phyloP scores from a whole-genome alignment of 2,329 filamentous ascomycete species.

The Talaromyces sp. region DNA sequence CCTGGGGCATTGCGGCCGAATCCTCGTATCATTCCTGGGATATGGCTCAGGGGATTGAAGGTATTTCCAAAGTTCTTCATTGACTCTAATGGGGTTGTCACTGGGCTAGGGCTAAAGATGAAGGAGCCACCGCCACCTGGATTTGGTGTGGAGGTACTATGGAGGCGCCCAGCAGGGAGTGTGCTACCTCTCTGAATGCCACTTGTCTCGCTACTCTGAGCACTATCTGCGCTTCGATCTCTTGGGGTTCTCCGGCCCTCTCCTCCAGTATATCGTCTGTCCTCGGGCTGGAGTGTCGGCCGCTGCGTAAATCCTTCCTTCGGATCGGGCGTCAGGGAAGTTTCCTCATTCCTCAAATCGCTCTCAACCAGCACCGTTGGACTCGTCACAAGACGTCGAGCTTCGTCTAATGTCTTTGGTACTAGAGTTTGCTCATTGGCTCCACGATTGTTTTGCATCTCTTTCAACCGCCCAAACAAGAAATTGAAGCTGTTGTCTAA shows the following conservation, averaged over 20 bases:
- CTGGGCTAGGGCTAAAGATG: constrained; percentile 26
- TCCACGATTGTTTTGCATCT: constrained; percentile 54
- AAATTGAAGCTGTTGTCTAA: constrained; percentile 93
- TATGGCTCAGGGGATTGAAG: constrained; percentile 76
- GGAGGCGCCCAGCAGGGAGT: constrained; percentile 19
- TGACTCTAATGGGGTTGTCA: constrained; percentile 67
- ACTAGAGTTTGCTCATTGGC: constrained; percentile 50
- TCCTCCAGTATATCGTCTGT: constrained; percentile 68
- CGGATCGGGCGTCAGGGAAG: constrained; percentile 47
- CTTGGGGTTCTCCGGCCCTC: constrained; percentile 61
- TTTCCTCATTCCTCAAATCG: constrained; percentile 49
- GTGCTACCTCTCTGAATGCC: neutral
- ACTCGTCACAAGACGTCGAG: constrained; percentile 74
- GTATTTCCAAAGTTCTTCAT: constrained; percentile 77
- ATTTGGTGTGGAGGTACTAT: constrained; percentile 20
- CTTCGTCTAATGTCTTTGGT: constrained; percentile 90
- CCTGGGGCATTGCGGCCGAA: constrained; percentile 58
- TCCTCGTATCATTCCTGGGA: constrained; percentile 72
- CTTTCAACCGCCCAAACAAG: constrained; percentile 80
- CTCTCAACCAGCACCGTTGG: constrained; percentile 50
- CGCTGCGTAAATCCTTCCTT: constrained; percentile 33
- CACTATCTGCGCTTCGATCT: constrained; percentile 74
- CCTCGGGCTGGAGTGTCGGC: constrained; percentile 51
- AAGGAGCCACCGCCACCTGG: constrained; percentile 20
- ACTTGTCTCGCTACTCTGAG: constrained; percentile 35